These are phyloP conservation scores for Gossypium davidsonii DNA, from an alignment of 441 rosid genomes.

Conservation along the genomic window DNA sequence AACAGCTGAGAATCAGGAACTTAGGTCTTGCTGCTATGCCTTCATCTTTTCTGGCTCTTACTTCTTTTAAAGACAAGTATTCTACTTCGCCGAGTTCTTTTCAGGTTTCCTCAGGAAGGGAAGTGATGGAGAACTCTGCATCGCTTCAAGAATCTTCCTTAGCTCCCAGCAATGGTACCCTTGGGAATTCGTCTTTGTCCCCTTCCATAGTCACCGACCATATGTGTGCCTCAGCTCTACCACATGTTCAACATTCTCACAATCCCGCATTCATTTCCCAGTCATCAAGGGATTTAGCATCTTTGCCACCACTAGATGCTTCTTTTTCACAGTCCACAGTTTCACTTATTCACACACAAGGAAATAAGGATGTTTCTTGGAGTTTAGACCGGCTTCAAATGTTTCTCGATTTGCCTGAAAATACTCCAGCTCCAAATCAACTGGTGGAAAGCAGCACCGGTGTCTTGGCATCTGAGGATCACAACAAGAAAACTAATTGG, in stretches of 20 bases:
- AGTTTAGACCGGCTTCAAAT: conserved; percentile 40
- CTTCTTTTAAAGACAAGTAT: conserved; percentile 30
- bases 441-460: conserved; percentile 37
- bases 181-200: conserved; percentile 33
- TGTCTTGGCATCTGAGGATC: conserved; percentile 35
- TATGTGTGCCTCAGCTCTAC: conserved; percentile 31
- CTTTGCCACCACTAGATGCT: conserved; percentile 23
- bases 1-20: conserved; percentile 14
- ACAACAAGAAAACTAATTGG: conserved; percentile 45
- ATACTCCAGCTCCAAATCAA: conserved; percentile 33
- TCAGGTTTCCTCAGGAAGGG: conserved; percentile 45
- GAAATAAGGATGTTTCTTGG: conserved; percentile 48
- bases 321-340: conserved; percentile 26
- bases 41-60: conserved; percentile 42
- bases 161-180: conserved; percentile 26
- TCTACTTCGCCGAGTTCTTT: conserved; percentile 33
- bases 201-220: conserved; percentile 30
- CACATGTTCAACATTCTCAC: conserved; percentile 32
- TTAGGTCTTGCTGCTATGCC: conserved; percentile 28
- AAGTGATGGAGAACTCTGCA: conserved; percentile 32
- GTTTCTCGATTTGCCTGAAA: conserved; percentile 47
- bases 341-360: conserved; percentile 29
- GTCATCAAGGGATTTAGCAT: conserved; percentile 27
- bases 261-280: conserved; percentile 39
- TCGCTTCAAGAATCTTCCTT: conserved; percentile 35